These are phyloP conservation scores for Neonectria faginata DNA, from an alignment of 2,329 filamentous ascomycete species.

Conservation along the genomic window DNA sequence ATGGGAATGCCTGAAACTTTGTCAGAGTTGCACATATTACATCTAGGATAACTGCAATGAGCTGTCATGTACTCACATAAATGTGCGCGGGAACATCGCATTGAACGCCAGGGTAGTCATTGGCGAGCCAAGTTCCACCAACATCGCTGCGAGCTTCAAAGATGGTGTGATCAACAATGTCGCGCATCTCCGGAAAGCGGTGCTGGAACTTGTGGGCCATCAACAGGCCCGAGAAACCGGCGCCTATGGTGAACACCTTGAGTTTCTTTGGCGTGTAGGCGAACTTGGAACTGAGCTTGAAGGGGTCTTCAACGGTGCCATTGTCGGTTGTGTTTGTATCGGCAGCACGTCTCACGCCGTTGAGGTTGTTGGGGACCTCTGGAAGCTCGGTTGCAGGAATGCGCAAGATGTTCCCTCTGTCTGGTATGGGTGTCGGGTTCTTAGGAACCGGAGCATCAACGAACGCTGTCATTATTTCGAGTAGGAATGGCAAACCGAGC, in stretches of 20 bases:
- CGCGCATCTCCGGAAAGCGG: slow-evolving; percentile 47
- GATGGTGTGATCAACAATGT: slow-evolving; percentile 44
- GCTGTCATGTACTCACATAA: slow-evolving; percentile 21
- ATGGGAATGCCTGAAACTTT: slow-evolving; percentile 56
- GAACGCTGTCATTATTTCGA: slow-evolving; percentile 30
- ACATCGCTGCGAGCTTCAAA: slow-evolving; percentile 48
- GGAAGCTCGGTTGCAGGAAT: slow-evolving; percentile 37
- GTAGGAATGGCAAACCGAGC: not conserved
- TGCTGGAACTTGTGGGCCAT: slow-evolving; percentile 53
- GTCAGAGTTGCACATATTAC: not conserved
- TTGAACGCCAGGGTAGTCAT: slow-evolving; percentile 43
- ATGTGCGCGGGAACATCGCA: slow-evolving; percentile 40
- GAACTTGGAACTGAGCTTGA: slow-evolving; percentile 41
- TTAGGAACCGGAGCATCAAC: slow-evolving; percentile 32
- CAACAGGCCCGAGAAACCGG: slow-evolving; percentile 50
- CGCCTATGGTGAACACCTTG: slow-evolving; percentile 51
- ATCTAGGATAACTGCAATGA: no score
- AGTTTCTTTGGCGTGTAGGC: slow-evolving; percentile 48
- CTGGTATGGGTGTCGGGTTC: not conserved
- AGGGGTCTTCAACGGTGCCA: slow-evolving; percentile 40
- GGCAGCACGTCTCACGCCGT: not conserved
- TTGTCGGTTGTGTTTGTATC: slow-evolving; percentile 9
- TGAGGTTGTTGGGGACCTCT: slow-evolving; percentile 23
- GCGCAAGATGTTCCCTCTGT: slow-evolving; percentile 6
- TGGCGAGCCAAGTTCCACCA: slow-evolving; percentile 51